phyloP scores from a whole-genome alignment of 371 early-diverging fungal species.

The Mortierella sp. region DNA sequence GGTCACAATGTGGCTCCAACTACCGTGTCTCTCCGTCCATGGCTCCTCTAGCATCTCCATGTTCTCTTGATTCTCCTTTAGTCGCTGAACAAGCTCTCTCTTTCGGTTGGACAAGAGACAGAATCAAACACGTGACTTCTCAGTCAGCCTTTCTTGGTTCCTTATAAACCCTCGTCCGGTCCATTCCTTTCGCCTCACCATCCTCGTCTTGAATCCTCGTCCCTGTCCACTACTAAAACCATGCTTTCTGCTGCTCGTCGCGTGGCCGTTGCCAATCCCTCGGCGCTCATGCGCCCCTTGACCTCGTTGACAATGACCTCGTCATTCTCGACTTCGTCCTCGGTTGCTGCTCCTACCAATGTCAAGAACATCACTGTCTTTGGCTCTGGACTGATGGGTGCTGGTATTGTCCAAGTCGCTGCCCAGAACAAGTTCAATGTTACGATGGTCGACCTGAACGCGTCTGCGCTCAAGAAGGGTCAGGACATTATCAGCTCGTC shows the following conservation, averaged over 20 bases:
- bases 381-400: constrained; percentile 94
- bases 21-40: too few species aligned
- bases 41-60: too few species aligned
- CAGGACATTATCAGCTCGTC: constrained; percentile 81
- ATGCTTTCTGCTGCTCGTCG: constrained; percentile 53
- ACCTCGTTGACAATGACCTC: constrained; percentile 35
- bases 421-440: constrained; percentile 86
- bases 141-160: too few species aligned
- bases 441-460: constrained; percentile 87
- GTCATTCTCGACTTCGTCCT: constrained; percentile 50
- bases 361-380: constrained; percentile 74
- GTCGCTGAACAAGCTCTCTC: too few species aligned
- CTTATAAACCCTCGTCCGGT: not conserved
- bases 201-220: not conserved
- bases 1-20: too few species aligned
- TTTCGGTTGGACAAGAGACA: too few species aligned
- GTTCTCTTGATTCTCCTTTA: too few species aligned
- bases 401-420: constrained; percentile 95
- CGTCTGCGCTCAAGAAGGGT: constrained; percentile 80
- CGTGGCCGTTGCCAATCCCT: constrained; percentile 48
- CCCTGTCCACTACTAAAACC: constrained; percentile 2
- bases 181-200: not conserved
- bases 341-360: constrained; percentile 32
- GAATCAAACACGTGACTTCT: too few species aligned
- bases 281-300: constrained; percentile 47